phyloP scores from a whole-genome alignment of 192 early-diverging fungal genomes.

The Phycomyces nitens region DNA sequence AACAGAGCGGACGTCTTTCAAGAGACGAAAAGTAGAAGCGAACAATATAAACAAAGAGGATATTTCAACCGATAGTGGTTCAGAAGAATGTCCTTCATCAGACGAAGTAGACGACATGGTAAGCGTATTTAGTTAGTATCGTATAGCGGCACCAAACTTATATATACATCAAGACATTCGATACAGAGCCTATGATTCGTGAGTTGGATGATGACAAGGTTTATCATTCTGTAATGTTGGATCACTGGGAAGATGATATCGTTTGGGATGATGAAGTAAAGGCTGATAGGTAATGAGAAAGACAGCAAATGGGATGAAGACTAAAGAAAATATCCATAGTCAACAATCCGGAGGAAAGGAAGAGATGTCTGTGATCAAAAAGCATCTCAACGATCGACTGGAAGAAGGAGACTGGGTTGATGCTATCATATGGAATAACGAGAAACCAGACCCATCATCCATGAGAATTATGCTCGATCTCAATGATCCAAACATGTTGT shows the following conservation, averaged over 20 bases:
- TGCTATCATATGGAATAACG: conserved; percentile 79
- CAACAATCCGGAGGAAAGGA: neutral
- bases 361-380: conserved; percentile 1
- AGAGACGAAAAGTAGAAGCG: conserved; percentile 20
- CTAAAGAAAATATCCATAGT: neutral
- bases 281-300: conserved; percentile 4
- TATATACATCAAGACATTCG: neutral
- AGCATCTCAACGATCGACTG: conserved; percentile 55
- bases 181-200: neutral
- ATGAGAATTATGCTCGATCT: conserved; percentile 56
- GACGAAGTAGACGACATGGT: conserved; percentile 1
- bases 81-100: conserved; percentile 11
- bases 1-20: neutral
- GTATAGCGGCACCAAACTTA: neutral
- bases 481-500: conserved; percentile 76
- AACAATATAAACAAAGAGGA: conserved; percentile 16
- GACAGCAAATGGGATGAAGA: neutral
- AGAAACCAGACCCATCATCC: conserved; percentile 50
- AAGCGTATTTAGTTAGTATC: neutral
- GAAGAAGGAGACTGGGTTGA: conserved; percentile 70
- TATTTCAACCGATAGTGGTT: conserved; percentile 13
- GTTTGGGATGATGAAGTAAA: conserved; percentile 65
- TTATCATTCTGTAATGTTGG: conserved; percentile 70
- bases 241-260: conserved; percentile 82
- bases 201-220: conserved; percentile 32